These are phyloP conservation scores for Batkoa obscura DNA, from an alignment of 371 early-diverging fungal species.

Conservation along the genomic window DNA sequence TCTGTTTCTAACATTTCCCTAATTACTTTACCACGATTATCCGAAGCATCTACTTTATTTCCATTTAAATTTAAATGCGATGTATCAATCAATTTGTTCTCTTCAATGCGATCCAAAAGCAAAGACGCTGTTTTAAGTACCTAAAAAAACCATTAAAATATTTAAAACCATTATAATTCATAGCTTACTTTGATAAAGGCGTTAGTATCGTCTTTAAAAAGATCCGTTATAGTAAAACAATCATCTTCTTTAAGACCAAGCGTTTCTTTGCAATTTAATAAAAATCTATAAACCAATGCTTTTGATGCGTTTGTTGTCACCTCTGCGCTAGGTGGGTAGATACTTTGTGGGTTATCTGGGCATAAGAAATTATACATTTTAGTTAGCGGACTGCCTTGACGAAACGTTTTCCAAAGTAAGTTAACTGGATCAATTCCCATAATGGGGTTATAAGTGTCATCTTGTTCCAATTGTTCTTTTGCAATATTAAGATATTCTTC, in stretches of 20 bases:
- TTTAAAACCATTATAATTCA: neutral
- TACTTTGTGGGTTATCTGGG: slow-evolving; percentile 22
- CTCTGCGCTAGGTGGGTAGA: slow-evolving; percentile 20
- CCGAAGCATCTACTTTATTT: slow-evolving; percentile 37
- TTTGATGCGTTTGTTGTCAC: slow-evolving; percentile 25
- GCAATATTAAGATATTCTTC: slow-evolving; percentile 25
- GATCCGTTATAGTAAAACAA: slow-evolving; percentile 67
- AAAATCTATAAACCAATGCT: slow-evolving; percentile 52
- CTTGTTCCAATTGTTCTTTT: slow-evolving; percentile 12
- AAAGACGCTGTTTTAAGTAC: slow-evolving; percentile 46
- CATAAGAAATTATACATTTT: slow-evolving; percentile 57
- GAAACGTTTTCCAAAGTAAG: slow-evolving; percentile 70
- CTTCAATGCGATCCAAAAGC: slow-evolving; percentile 45
- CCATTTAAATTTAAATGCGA: slow-evolving; percentile 20
- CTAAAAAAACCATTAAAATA: slow-evolving; percentile 8
- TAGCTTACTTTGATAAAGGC: slow-evolving; percentile 77
- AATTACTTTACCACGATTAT: slow-evolving; percentile 70
- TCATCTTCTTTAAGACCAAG: slow-evolving; percentile 51
- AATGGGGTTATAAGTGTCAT: slow-evolving; percentile 15
- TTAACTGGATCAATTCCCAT: slow-evolving; percentile 50
- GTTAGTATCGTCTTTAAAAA: slow-evolving; percentile 86
- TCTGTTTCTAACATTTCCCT: slow-evolving; percentile 85
- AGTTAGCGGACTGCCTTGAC: slow-evolving; percentile 76
- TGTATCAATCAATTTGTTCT: slow-evolving; percentile 36
- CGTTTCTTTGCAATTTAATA: slow-evolving; percentile 48